A percentile compares a stretch with the other conserved stretches of the same genome.
Conservation (phyloP, 2,329 filamentous ascomycete species). For the Paraphaeosphaeria minitans region DNA sequence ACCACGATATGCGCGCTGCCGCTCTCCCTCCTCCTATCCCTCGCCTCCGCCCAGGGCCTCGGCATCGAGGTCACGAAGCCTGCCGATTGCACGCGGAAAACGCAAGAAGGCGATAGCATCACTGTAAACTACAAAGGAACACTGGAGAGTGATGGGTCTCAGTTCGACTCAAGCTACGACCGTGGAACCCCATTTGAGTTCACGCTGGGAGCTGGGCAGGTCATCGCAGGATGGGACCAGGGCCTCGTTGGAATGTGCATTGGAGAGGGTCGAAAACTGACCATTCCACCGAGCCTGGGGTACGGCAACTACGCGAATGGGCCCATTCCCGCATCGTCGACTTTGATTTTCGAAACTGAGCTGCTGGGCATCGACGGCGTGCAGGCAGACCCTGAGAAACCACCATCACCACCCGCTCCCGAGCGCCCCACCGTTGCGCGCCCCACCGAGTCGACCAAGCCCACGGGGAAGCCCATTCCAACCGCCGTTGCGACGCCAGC, state of each 20-base stretch:
- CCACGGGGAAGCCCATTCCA: conserved; percentile 15
- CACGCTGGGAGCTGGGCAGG: conserved; percentile 76
- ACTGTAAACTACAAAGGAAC: conserved; percentile 58
- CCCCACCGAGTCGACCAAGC: conserved; percentile 12
- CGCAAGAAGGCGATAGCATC: conserved; percentile 53
- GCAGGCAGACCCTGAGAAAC: conserved; percentile 22
- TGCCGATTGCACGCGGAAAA: conserved; percentile 52
- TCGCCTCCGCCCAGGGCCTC: conserved; percentile 35
- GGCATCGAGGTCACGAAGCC: conserved; percentile 51
- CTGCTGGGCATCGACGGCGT: conserved; percentile 75
- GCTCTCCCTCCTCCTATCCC: conserved; percentile 26
- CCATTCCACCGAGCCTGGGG: conserved; percentile 82
- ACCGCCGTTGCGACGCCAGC: conserved; percentile 17
- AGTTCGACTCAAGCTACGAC: conserved; percentile 87
- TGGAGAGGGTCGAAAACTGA: conserved; percentile 86
- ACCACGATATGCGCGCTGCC: conserved; percentile 28
- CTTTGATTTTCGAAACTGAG: conserved; percentile 90
- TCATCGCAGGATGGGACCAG: conserved; percentile 95
- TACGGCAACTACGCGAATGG: conserved; percentile 80
- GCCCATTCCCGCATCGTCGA: conserved; percentile 78
- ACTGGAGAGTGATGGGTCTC: conserved; percentile 63
- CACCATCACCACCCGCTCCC: conserved; percentile 13
- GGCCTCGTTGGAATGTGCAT: conserved; percentile 93
- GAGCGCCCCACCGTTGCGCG: conserved; percentile 20
- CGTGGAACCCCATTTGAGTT: conserved; percentile 78